phyloP scores from a whole-genome alignment of 2,329 filamentous ascomycete species.

The Thelonectria olida region DNA sequence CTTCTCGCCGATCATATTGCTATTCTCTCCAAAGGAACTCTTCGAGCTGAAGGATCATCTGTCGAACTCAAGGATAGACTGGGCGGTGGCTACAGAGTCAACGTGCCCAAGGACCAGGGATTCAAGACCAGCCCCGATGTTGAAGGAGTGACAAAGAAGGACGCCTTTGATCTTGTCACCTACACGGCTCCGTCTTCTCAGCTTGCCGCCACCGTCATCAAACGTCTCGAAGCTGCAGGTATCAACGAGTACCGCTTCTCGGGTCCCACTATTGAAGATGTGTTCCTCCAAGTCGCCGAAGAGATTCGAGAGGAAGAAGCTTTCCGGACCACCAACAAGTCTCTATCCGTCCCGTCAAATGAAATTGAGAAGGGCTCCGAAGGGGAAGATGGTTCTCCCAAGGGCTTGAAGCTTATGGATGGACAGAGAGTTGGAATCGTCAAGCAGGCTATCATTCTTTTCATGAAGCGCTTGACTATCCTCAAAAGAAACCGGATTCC shows the following conservation, averaged over 20 bases:
- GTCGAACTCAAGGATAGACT: conserved; percentile 85
- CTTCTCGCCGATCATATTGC: conserved; percentile 88
- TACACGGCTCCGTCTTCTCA: conserved; percentile 77
- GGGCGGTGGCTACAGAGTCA: conserved; percentile 86
- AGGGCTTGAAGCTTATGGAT: conserved; percentile 67
- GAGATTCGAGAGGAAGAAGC: conserved; percentile 70
- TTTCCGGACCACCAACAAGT: conserved; percentile 37
- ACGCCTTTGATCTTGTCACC: conserved; percentile 74
- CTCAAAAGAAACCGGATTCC: conserved; percentile 82
- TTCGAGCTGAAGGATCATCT: conserved; percentile 85
- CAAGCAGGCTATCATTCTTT: conserved; percentile 77
- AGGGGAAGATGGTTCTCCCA: conserved; percentile 40
- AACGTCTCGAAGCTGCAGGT: conserved; percentile 70
- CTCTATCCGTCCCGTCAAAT: conserved; percentile 21
- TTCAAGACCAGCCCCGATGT: conserved; percentile 60
- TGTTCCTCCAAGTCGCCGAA: conserved; percentile 87
- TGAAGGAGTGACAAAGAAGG: conserved; percentile 64
- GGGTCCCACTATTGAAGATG: conserved; percentile 91
- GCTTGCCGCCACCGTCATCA: conserved; percentile 77
- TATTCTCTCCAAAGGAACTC: conserved; percentile 83
- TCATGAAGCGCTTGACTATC: conserved; percentile 80
- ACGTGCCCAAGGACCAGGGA: conserved; percentile 70
- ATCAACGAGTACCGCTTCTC: conserved; percentile 85
- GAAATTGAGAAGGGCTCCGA: conserved; percentile 35
- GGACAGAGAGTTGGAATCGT: conserved; percentile 75